Conservation (phyloP, 768 basidiomycete species). For the Lactarius tabidus region DNA sequence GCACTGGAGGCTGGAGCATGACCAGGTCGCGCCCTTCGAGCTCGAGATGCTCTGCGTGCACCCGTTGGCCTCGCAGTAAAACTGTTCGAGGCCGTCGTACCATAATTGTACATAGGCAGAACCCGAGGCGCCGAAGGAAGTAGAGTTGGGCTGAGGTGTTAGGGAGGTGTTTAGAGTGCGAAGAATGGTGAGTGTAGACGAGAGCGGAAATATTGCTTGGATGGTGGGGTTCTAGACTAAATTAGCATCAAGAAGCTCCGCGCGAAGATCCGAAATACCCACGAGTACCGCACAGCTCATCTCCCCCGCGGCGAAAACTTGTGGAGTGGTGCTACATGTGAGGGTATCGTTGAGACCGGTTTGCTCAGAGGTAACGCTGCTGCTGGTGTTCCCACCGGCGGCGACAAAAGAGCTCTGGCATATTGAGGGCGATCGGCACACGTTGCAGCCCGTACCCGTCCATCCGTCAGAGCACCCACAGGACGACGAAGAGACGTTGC, state of each 20-base stretch:
- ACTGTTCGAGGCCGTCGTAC: constrained; percentile 83
- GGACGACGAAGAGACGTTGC: constrained; percentile 61
- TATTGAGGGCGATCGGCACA: constrained; percentile 62
- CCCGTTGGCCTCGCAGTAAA: constrained; percentile 70
- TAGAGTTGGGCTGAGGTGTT: constrained; percentile 62
- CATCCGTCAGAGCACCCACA: constrained; percentile 75
- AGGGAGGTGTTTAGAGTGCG: constrained; percentile 66
- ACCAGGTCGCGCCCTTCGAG: constrained; percentile 52
- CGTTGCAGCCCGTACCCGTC: constrained; percentile 76
- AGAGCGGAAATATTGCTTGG: constrained; percentile 66
- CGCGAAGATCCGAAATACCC: background rate
- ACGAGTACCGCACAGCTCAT: constrained; percentile 84
- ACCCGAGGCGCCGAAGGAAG: constrained; percentile 52
- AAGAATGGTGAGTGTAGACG: constrained; percentile 71
- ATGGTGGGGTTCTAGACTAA: constrained; percentile 72
- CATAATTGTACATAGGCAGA: constrained; percentile 66
- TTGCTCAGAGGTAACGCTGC: constrained; percentile 25
- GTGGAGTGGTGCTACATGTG: constrained; percentile 64
- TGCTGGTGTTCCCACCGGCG: constrained; percentile 33
- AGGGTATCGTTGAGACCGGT: constrained; percentile 59
- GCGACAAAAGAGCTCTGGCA: constrained; percentile 63
- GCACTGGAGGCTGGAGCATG: constrained; percentile 71
- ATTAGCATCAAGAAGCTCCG: background rate
- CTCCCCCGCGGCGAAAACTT: constrained; percentile 74
- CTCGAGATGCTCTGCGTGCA: constrained; percentile 57